Evolutionary conservation across 495 filamentous ascomycete species (phyloP).

Genomic region (Daldinia caldariorum): DNA sequence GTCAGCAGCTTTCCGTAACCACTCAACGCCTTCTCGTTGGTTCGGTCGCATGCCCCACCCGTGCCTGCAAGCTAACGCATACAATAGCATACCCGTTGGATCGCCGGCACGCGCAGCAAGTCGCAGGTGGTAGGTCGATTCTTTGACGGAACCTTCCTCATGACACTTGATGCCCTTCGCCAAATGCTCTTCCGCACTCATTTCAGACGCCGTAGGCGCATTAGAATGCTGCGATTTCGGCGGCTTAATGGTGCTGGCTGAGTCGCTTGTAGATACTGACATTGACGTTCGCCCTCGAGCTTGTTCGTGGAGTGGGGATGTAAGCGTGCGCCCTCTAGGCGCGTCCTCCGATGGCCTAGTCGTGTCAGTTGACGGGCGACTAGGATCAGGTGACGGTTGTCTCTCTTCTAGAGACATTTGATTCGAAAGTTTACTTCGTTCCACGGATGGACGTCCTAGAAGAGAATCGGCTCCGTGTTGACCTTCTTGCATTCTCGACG

Average conservation of each 20-base stretch:
- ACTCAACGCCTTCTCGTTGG: slow-evolving; percentile 85
- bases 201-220: slow-evolving; percentile 60
- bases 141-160: slow-evolving; percentile 82
- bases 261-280: slow-evolving; percentile 70
- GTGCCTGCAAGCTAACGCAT: slow-evolving; percentile 95
- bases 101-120: slow-evolving; percentile 85
- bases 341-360: slow-evolving; percentile 52
- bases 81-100: slow-evolving; percentile 93
- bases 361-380: slow-evolving; percentile 60
- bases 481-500: slow-evolving; percentile 48
- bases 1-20: slow-evolving; percentile 90
- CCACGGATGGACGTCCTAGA: slow-evolving; percentile 52
- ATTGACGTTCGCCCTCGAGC: slow-evolving; percentile 51
- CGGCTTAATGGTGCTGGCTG: slow-evolving; percentile 71
- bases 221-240: slow-evolving; percentile 62
- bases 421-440: slow-evolving; percentile 58
- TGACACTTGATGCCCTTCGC: slow-evolving; percentile 87
- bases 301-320: slow-evolving; percentile 51
- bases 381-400: slow-evolving; percentile 55
- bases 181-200: slow-evolving; percentile 87
- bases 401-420: slow-evolving; percentile 49
- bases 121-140: slow-evolving; percentile 95
- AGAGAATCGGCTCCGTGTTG: slow-evolving; percentile 52
- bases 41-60: slow-evolving; percentile 98
- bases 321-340: slow-evolving; percentile 51